A percentile compares a stretch with the other conserved stretches of the same genome.
Evolutionary conservation across 768 basidiomycete species (phyloP).

Genomic region (Terana coerulea): DNA sequence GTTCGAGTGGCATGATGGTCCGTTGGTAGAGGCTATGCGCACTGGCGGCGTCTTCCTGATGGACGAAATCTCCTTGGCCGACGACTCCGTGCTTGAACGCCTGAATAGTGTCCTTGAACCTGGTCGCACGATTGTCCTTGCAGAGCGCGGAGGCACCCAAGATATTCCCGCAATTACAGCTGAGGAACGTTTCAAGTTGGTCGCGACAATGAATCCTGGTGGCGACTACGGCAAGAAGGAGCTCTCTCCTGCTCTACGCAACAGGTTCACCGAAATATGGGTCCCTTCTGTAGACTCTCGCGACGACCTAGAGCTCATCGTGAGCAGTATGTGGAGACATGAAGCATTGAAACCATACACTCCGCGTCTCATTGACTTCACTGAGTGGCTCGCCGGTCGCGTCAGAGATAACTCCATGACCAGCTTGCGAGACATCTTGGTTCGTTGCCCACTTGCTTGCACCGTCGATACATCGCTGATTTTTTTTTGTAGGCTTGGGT

Average conservation of each 20-base stretch:
- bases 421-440: conserved; percentile 86
- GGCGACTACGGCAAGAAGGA: conserved; percentile 99
- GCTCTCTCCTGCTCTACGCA: conserved; percentile 91
- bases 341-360: conserved; percentile 55
- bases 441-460: no score
- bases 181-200: conserved; percentile 69
- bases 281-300: conserved; percentile 80
- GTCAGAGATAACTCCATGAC: conserved; percentile 63
- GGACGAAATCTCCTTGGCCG: conserved; percentile 96
- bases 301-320: conserved; percentile 73
- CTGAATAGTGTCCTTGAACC: conserved; percentile 97
- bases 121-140: conserved; percentile 80
- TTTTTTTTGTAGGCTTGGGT: conserved; percentile 74
- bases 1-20: conserved; percentile 97
- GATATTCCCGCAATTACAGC: conserved; percentile 69
- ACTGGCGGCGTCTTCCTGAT: conserved; percentile 82
- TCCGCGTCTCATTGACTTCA: conserved; percentile 64
- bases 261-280: conserved; percentile 99
- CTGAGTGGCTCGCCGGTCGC: conserved; percentile 68
- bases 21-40: conserved; percentile 91
- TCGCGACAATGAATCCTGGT: conserved; percentile 99
- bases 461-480: background rate
- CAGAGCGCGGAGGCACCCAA: conserved; percentile 83
- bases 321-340: conserved; percentile 64
- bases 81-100: conserved; percentile 96